These are phyloP conservation scores for Candida pseudoviswanathii DNA, from an alignment of 1,139 yeast species.

Conservation along the genomic window DNA sequence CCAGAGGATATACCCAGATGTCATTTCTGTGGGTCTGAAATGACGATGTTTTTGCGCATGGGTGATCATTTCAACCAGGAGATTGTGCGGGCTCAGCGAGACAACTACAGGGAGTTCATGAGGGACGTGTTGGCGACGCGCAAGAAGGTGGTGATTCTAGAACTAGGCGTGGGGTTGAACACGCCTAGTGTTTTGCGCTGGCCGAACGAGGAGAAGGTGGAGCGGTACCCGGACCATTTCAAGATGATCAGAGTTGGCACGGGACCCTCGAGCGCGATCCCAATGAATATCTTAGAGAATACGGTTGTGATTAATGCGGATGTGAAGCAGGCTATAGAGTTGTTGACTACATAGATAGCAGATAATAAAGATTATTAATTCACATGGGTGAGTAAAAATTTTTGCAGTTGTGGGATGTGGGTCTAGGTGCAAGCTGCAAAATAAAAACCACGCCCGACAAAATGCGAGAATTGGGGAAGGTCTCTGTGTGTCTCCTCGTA, in stretches of 20 bases:
- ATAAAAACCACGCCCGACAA: too few species aligned
- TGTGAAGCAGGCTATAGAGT: slow-evolving; percentile 3
- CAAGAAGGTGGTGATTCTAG: slow-evolving; percentile 9
- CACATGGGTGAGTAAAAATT: too few species aligned
- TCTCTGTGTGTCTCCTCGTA: not conserved
- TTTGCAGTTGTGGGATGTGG: not conserved
- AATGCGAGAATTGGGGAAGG: not conserved
- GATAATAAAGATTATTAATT: too few species aligned
- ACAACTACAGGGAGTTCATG: slow-evolving; percentile 3
- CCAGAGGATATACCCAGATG: slow-evolving; percentile 11
- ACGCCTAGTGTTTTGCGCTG: slow-evolving; percentile 12
- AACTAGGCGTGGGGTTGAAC: slow-evolving; percentile 12
- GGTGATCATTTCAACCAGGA: slow-evolving; percentile 9
- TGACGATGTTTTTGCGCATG: slow-evolving; percentile 12
- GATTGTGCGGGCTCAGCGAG: slow-evolving; percentile 4
- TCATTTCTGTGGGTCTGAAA: slow-evolving; percentile 10
- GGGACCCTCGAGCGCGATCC: slow-evolving; percentile 11
- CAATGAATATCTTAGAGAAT: slow-evolving; percentile 1
- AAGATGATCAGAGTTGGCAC: slow-evolving; percentile 9
- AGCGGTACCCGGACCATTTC: slow-evolving; percentile 6
- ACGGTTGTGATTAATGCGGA: slow-evolving; percentile 10
- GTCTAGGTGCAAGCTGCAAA: not conserved
- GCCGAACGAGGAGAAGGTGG: slow-evolving; percentile 10
- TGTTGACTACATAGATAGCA: slow-evolving; percentile 5
- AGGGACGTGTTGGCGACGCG: not conserved